Base-by-base conservation (phyloP, 805 yeast species). In the Wickerhamomyces hampshirensis region DNA sequence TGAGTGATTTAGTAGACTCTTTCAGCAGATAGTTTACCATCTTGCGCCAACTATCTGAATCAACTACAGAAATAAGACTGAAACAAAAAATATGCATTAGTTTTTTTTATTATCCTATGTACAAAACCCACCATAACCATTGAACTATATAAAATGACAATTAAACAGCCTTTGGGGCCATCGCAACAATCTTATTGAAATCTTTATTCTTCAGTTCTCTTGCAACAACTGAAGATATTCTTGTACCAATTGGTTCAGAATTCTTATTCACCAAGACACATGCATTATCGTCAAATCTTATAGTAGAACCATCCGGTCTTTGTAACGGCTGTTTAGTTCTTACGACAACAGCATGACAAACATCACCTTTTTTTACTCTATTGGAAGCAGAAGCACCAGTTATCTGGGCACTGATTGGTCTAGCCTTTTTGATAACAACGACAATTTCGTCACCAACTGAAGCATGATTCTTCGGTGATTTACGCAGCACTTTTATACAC, bases 241-340 rank as follows among this genome's bases (percentile, higher is more conserved):
- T 84, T 18, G 96, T 84, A 13, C 98, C 98, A 34, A 93, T 71
- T 8, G 97, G 96, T 56, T 93, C 98, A 19, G 85, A 83, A 54
- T 80, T 84, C 63, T 91, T 91, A 66, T 93, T 89, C 44, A 91
- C 76, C 54, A 93, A 71, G 23, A 93, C 98, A 66, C 98, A 89
- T 1, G 98, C 98, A 60, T 91, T 93, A 63, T 93, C 98, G 58
- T 89, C 96, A 58, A 93, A 93, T 49, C 84, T 69, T 19, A 93
- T 73, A 16, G 77, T 77, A 2, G 95, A 73, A 4, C 98, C 98
- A 58, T 93, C 98, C 4, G 80, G 72, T 57, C 98, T 77, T 37
- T 77, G 76, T 31, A 62, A 60, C 5, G 74, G 73, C 46, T 87
- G 87, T 63, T 81, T 88, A 1, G 97, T 87, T 62, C 98, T 80